Conservation (phyloP, 2,329 filamentous ascomycete genomes). For the Fusarium globosum region DNA sequence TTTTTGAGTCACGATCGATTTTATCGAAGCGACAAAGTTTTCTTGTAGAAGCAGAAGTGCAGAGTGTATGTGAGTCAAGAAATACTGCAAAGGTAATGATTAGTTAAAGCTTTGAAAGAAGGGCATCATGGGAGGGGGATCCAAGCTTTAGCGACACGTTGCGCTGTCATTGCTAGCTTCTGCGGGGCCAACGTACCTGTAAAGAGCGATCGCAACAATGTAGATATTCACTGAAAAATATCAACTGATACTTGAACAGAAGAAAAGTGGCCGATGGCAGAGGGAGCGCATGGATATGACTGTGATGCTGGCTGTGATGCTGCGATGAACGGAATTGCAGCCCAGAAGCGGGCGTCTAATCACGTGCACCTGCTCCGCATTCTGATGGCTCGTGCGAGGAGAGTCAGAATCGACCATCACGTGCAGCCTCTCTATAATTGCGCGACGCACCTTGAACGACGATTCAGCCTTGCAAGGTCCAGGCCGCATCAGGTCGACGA, state of each 20-base stretch:
- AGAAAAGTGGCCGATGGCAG: conserved; percentile 52
- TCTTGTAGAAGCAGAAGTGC: conserved; percentile 21
- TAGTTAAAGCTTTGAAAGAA: conserved; percentile 45
- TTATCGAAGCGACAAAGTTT: conserved; percentile 12
- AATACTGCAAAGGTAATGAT: conserved; percentile 42
- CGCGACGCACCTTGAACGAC: background rate
- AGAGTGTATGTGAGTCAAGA: conserved; percentile 38
- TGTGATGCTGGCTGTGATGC: conserved; percentile 37
- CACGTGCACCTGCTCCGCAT: conserved; percentile 45
- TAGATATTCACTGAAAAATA: conserved; percentile 50
- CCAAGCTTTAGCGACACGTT: conserved; percentile 46
- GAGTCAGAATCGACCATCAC: conserved; percentile 25
- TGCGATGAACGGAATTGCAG: conserved; percentile 38
- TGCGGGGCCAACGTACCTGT: conserved; percentile 46
- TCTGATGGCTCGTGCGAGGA: conserved; percentile 37
- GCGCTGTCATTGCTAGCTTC: conserved; percentile 31
- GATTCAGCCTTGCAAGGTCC: conserved; percentile 17
- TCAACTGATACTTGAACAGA: conserved; percentile 55
- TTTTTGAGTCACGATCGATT: conserved; percentile 27
- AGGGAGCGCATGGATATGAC: conserved; percentile 36
- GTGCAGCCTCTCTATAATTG: conserved; percentile 30
- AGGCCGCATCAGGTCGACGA: background rate
- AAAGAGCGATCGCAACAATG: conserved; percentile 50
- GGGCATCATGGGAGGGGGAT: conserved; percentile 44
- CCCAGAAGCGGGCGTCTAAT: conserved; percentile 35